Evolutionary conservation across 345 rosid genomes (phyloP).

Genomic region (Microthlaspi erraticum): DNA sequence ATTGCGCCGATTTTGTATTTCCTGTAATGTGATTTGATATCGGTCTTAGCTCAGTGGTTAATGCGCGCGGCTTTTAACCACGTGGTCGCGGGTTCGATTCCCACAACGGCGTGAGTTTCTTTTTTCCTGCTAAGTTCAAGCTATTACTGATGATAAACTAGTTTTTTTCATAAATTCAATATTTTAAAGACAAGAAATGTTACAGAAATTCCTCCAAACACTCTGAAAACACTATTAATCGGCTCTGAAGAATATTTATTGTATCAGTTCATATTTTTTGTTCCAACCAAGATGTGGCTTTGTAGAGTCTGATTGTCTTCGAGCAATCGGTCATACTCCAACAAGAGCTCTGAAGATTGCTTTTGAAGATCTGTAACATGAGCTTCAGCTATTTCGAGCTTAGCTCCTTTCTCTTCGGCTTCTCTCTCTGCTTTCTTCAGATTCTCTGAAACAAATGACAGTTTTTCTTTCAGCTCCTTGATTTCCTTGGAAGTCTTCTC

Average conservation of each 20-base stretch:
- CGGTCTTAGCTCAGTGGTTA: constrained; percentile 51
- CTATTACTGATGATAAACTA: too few relatives aligned
- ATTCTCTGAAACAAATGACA: constrained; percentile 52
- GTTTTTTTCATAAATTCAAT: too few relatives aligned
- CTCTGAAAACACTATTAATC: not conserved
- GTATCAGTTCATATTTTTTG: constrained; percentile 18
- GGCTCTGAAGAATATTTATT: not conserved
- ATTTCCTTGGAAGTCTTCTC: constrained; percentile 66
- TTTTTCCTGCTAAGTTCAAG: too few relatives aligned
- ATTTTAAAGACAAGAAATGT: not conserved
- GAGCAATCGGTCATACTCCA: constrained; percentile 81
- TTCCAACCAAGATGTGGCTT: constrained; percentile 46
- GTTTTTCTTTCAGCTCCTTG: constrained; percentile 58
- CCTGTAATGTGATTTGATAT: too few relatives aligned
- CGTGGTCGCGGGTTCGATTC: constrained; percentile 49
- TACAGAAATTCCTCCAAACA: constrained; percentile 12
- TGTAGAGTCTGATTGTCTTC: constrained; percentile 94
- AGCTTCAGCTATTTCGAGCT: constrained; percentile 76
- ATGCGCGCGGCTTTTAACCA: constrained; percentile 55
- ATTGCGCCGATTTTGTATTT: constrained; percentile 18
- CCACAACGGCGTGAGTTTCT: constrained; percentile 30
- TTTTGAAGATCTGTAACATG: constrained; percentile 82
- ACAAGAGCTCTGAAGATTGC: constrained; percentile 81
- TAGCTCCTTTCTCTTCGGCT: constrained; percentile 67
- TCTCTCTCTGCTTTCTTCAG: constrained; percentile 73